Evolutionary conservation across 768 basidiomycete genomes (phyloP).

Genomic region (Mycena vitilis): DNA sequence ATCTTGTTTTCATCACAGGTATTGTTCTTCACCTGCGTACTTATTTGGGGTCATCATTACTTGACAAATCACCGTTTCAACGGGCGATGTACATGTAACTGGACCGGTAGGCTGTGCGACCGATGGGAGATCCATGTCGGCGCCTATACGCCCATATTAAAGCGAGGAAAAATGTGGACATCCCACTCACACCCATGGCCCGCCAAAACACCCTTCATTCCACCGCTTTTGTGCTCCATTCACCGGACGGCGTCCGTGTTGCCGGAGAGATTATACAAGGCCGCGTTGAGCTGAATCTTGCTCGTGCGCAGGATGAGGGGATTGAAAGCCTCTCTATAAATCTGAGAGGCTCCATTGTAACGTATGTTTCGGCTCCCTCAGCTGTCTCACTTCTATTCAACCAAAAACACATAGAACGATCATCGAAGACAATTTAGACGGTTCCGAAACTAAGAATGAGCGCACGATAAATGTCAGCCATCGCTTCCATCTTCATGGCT

Average conservation of each 20-base stretch:
- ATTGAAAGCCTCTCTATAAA: conserved; percentile 24
- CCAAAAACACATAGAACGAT: conserved; percentile 10
- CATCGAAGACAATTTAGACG: conserved; percentile 24
- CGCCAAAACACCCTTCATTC: conserved; percentile 9
- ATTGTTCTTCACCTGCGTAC: neutral
- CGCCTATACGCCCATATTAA: conserved; percentile 4
- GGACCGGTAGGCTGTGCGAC: conserved; percentile 4
- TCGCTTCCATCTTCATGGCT: neutral
- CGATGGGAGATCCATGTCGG: conserved; percentile 8
- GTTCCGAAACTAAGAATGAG: conserved; percentile 24
- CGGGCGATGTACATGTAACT: conserved; percentile 8
- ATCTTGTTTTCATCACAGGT: neutral
- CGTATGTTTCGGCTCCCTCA: conserved; percentile 19
- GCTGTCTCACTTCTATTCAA: neutral
- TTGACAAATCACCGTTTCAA: neutral
- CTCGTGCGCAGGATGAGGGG: conserved; percentile 30
- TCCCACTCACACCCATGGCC: conserved; percentile 15
- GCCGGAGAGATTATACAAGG: conserved; percentile 30
- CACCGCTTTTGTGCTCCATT: conserved; percentile 23
- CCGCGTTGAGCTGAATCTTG: conserved; percentile 26
- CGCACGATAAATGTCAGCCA: conserved; percentile 22
- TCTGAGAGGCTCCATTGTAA: conserved; percentile 26
- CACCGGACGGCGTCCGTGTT: conserved; percentile 23
- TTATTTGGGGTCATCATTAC: neutral
- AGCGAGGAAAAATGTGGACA: neutral